These are phyloP conservation scores for Phytophthora sp. DNA, from an alignment of 352 stramenopile species.

Conservation along the genomic window DNA sequence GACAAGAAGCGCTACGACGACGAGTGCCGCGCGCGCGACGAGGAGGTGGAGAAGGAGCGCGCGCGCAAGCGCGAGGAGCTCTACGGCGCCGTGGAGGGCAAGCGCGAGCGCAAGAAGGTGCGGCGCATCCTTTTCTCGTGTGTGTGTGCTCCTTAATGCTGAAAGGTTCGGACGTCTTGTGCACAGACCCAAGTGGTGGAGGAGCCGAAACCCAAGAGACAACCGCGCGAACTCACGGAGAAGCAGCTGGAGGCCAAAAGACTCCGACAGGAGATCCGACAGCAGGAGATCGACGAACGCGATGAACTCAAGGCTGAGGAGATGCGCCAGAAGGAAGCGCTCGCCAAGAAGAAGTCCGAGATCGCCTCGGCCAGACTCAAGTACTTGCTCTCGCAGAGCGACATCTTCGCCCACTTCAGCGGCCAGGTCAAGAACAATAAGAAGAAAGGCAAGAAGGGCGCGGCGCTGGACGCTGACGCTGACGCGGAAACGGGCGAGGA, in stretches of 20 bases:
- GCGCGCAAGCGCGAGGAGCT: constrained; percentile 79
- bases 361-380: constrained; percentile 88
- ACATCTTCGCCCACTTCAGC: constrained; percentile 98
- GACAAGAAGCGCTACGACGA: constrained; percentile 79
- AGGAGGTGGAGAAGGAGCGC: constrained; percentile 73
- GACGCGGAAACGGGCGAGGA: constrained; percentile 85
- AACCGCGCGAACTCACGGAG: constrained; percentile 60
- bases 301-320: constrained; percentile 82
- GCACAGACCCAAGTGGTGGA: constrained; percentile 45
- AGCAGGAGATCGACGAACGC: constrained; percentile 72
- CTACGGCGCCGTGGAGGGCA: constrained; percentile 75
- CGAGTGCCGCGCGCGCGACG: constrained; percentile 74
- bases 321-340: constrained; percentile 77
- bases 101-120: constrained; percentile 81
- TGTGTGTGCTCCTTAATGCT: background rate
- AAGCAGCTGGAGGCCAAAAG: constrained; percentile 78
- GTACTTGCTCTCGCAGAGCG: constrained; percentile 96
- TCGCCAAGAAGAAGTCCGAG: constrained; percentile 79
- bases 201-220: constrained; percentile 45
- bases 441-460: constrained; percentile 27
- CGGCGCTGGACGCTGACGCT: constrained; percentile 44
- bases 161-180: no score
- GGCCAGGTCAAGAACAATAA: constrained; percentile 85
- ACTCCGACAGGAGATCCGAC: constrained; percentile 72
- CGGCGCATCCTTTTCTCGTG: background rate